Percentiles rank a stretch among this genome's conserved stretches.
Conservation (phyloP, 73 alveolate genomes). For the Paraurostyla sp. region DNA sequence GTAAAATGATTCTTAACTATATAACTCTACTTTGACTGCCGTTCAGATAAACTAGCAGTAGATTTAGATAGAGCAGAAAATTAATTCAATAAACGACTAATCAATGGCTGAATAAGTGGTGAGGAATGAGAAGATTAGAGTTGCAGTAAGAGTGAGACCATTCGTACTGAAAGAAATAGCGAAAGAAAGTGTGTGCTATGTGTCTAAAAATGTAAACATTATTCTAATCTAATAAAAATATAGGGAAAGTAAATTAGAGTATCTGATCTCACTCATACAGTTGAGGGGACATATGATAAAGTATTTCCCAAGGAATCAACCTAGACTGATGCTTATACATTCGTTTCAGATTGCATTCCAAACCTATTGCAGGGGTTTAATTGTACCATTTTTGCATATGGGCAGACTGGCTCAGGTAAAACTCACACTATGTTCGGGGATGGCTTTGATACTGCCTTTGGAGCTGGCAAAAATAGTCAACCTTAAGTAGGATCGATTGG, state of each 20-base stretch:
- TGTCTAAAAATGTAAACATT: constrained; percentile 1
- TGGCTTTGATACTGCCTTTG: constrained; percentile 31
- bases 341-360: constrained; percentile 21
- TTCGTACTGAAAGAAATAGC: constrained; percentile 10
- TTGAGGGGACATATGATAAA: constrained; percentile 64
- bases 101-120: not conserved
- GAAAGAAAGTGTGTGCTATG: constrained; percentile 42
- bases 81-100: not conserved
- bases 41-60: not conserved
- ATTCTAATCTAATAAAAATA: not conserved
- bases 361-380: constrained; percentile 42
- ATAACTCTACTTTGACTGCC: too few species aligned
- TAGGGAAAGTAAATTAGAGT: constrained; percentile 46
- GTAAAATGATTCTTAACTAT: too few species aligned
- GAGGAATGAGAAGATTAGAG: constrained; percentile 31
- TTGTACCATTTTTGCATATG: constrained; percentile 79
- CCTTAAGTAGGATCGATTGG: not conserved
- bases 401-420: constrained; percentile 81
- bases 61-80: constrained; percentile 1
- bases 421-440: constrained; percentile 79
- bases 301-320: constrained; percentile 43
- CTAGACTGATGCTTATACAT: constrained; percentile 57
- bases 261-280: constrained; percentile 39
- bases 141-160: constrained; percentile 59
- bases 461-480: not conserved